These are phyloP conservation scores for Hippophae tibetana DNA, from an alignment of 306 rosid species.

Conservation along the genomic window DNA sequence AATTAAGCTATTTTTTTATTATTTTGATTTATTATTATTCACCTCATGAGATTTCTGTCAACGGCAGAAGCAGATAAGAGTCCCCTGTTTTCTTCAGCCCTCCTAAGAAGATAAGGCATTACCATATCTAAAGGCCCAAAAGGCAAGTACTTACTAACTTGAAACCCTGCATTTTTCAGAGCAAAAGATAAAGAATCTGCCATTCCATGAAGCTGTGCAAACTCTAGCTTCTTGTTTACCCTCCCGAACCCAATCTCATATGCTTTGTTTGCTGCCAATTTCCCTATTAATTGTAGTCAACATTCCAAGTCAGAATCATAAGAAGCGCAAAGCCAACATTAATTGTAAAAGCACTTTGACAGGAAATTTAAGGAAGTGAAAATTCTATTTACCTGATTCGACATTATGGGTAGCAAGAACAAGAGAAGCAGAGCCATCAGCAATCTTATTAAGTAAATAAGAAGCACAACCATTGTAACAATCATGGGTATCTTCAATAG, in stretches of 20 bases:
- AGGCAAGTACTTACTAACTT: conserved; percentile 94
- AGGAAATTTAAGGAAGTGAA: not conserved
- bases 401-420: conserved; percentile 84
- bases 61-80: conserved; percentile 56
- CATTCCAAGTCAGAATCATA: not conserved
- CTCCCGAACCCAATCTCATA: conserved; percentile 64
- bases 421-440: conserved; percentile 46
- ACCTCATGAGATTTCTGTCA: conserved; percentile 72
- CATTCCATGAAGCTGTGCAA: conserved; percentile 90
- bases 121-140: conserved; percentile 71
- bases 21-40: not conserved
- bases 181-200: conserved; percentile 76
- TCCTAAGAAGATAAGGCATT: conserved; percentile 75
- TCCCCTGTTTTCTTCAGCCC: conserved; percentile 94
- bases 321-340: not conserved
- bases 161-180: conserved; percentile 84
- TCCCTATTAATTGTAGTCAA: conserved; percentile 32
- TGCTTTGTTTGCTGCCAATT: conserved; percentile 66
- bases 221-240: conserved; percentile 64
- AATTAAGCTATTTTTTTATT: too few species aligned
- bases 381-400: conserved; percentile 51
- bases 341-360: too few species aligned
- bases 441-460: conserved; percentile 56
- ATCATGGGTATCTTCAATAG: conserved; percentile 55
- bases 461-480: conserved; percentile 66